phyloP scores from a whole-genome alignment of 768 basidiomycete species.

The Daedalea quercina region DNA sequence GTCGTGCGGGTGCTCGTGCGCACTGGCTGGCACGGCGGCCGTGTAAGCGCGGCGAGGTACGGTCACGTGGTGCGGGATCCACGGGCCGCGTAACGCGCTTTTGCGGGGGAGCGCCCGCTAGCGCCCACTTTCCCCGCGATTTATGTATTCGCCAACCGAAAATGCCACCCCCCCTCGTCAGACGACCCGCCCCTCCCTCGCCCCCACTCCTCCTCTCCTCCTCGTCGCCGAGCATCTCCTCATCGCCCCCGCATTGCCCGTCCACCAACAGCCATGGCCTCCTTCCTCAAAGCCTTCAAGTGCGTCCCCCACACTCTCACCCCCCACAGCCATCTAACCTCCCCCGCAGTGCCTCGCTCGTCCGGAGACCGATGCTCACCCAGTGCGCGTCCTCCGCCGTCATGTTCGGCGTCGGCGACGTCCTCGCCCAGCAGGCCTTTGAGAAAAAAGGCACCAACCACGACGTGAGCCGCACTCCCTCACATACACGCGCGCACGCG shows the following conservation, averaged over 20 bases:
- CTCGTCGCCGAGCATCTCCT: not conserved
- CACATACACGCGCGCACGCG: too few relatives aligned
- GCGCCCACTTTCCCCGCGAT: not conserved
- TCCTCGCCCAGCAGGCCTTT: conserved; percentile 82
- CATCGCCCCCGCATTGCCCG: not conserved
- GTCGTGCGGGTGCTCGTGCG: too few relatives aligned
- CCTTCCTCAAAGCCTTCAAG: conserved; percentile 23
- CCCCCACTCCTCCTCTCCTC: not conserved
- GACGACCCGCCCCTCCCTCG: not conserved
- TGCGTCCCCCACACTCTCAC: conserved; percentile 3
- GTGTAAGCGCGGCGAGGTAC: too few relatives aligned
- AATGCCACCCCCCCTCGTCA: not conserved
- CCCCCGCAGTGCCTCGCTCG: conserved; percentile 42
- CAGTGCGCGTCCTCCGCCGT: conserved; percentile 61
- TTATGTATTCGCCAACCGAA: not conserved
- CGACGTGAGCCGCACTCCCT: conserved; percentile 46
- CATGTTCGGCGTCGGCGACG: conserved; percentile 69
- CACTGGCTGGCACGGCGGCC: too few relatives aligned
- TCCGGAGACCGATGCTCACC: conserved; percentile 54
- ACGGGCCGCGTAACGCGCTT: not conserved
- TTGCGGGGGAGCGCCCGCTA: not conserved
- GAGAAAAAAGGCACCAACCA: conserved; percentile 68
- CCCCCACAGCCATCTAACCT: conserved; percentile 12
- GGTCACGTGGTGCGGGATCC: not conserved
- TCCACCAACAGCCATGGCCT: conserved; percentile 7